Conservation (phyloP, 2,329 filamentous ascomycete species). For the Eutypella sp. region DNA sequence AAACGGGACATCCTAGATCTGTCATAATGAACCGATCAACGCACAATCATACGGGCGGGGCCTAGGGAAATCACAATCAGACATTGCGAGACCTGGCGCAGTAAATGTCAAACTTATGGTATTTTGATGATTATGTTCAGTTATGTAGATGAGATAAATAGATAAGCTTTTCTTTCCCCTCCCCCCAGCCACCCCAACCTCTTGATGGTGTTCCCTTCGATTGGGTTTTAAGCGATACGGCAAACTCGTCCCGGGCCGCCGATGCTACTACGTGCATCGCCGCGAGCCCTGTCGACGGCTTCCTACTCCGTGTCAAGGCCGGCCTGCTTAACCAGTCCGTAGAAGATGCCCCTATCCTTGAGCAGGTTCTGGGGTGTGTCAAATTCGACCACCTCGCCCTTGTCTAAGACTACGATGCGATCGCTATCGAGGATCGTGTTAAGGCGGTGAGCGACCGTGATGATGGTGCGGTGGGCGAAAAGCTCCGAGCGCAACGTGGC, state of each 20-base stretch:
- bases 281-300: not conserved
- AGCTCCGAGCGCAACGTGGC: constrained; percentile 56
- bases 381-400: constrained; percentile 86
- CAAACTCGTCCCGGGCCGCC: not conserved
- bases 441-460: constrained; percentile 96
- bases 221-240: not conserved
- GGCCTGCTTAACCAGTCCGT: constrained; percentile 86
- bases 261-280: not conserved
- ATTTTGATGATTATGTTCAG: no score
- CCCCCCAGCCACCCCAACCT: no score
- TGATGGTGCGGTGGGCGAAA: constrained; percentile 91
- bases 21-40: no score
- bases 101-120: no score
- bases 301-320: constrained; percentile 56
- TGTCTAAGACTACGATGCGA: constrained; percentile 88
- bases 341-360: constrained; percentile 72
- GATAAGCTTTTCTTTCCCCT: no score
- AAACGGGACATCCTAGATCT: no score
- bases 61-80: no score
- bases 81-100: no score
- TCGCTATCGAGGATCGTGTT: constrained; percentile 92
- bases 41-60: no score
- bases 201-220: no score
- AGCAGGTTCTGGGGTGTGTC: constrained; percentile 79
- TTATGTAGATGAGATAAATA: no score